Percentiles rank a stretch among this genome's conserved stretches.
phyloP scores from a whole-genome alignment of 441 rosid species.

The Daphne laureola region DNA sequence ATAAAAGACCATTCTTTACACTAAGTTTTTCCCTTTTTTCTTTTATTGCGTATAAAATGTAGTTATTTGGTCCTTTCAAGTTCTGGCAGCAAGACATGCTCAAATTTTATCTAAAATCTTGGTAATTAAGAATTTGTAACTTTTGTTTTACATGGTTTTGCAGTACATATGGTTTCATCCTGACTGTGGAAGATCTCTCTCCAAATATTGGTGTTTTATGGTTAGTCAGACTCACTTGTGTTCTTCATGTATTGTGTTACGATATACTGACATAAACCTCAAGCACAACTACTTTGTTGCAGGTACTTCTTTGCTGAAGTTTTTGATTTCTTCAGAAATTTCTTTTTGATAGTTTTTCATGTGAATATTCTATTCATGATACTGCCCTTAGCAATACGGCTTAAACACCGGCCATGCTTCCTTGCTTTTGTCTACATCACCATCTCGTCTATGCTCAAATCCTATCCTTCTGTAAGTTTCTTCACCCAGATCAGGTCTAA shows the following conservation, averaged over 20 bases:
- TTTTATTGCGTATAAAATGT: no score
- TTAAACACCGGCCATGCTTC: slow-evolving; percentile 87
- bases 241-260: slow-evolving; percentile 6
- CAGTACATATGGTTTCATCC: slow-evolving; percentile 95
- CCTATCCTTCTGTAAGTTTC: slow-evolving; percentile 88
- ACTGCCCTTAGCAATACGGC: slow-evolving; percentile 80
- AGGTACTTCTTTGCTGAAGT: slow-evolving; percentile 99
- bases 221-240: slow-evolving; percentile 30
- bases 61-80: no score
- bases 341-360: slow-evolving; percentile 92
- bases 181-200: slow-evolving; percentile 86
- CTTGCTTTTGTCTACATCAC: slow-evolving; percentile 80
- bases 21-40: no score
- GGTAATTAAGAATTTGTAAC: slow-evolving; percentile 8
- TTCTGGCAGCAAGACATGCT: slow-evolving; percentile 2
- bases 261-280: slow-evolving; percentile 5
- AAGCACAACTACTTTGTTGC: slow-evolving; percentile 24
- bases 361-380: slow-evolving; percentile 73
- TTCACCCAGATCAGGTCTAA: no score
- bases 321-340: slow-evolving; percentile 80
- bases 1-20: no score
- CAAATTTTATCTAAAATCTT: slow-evolving; percentile 1
- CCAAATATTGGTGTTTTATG: slow-evolving; percentile 93
- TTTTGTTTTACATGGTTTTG: slow-evolving; percentile 19
- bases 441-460: slow-evolving; percentile 79